Evolutionary conservation across 345 rosid species (phyloP).

Genomic region (Citrus cavaleriei): DNA sequence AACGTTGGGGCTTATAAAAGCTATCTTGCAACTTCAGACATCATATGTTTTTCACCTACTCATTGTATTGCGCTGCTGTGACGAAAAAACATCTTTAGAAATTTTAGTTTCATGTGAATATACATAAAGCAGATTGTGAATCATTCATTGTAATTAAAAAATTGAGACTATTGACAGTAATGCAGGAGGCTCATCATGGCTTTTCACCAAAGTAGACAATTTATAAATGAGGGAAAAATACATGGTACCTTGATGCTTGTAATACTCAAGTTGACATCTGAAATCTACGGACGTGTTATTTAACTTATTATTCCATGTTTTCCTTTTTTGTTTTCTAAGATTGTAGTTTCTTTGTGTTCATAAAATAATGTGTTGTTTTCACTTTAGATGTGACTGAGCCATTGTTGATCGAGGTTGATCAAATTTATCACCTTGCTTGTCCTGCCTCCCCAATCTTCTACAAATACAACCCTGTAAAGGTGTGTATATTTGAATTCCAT

Average conservation of each 20-base stretch:
- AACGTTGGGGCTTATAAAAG: not conserved
- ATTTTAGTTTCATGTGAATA: not conserved
- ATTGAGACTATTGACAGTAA: not conserved
- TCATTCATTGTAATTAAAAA: not conserved
- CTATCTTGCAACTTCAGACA: not conserved
- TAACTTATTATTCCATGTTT: not conserved
- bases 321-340: not conserved
- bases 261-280: not conserved
- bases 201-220: not conserved
- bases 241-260: not conserved
- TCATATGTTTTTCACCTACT: not conserved
- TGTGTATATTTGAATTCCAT: conserved; percentile 10
- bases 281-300: not conserved
- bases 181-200: not conserved
- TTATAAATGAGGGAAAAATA: not conserved
- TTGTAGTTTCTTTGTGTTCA: not conserved
- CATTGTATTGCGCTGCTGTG: not conserved
- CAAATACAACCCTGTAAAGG: conserved; percentile 98
- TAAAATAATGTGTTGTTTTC: not conserved
- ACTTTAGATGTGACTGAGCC: conserved; percentile 85
- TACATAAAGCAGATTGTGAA: too few species aligned
- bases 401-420: conserved; percentile 83
- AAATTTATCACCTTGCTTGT: conserved; percentile 92
- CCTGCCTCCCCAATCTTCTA: conserved; percentile 98
- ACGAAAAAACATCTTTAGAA: not conserved